phyloP scores from a whole-genome alignment of 23 red algal genomes.

The Porphyridium purpureum region DNA sequence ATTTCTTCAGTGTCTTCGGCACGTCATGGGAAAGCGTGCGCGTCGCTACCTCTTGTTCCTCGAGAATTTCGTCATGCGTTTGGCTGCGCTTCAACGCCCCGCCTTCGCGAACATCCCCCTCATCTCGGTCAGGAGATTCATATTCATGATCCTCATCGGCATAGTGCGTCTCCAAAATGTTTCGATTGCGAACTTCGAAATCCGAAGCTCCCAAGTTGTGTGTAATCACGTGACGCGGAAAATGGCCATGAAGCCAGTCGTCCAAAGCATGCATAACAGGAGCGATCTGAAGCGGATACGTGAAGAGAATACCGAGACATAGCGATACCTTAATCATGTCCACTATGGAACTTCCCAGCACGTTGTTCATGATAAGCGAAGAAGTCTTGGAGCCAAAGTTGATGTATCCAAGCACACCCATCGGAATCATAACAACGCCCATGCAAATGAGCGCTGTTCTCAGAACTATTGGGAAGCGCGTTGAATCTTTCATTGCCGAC shows the following conservation, averaged over 20 bases:
- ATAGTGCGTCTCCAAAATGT: background rate
- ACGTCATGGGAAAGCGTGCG: too few species aligned
- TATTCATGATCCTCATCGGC: background rate
- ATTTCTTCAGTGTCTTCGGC: too few species aligned
- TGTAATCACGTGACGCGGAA: background rate
- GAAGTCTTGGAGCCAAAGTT: slow-evolving; percentile 75
- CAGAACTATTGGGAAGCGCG: slow-evolving; percentile 43
- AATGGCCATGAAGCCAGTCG: slow-evolving; percentile 9
- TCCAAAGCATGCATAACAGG: slow-evolving; percentile 80
- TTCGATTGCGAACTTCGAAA: too few species aligned
- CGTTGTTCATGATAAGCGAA: slow-evolving; percentile 79
- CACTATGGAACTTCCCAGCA: slow-evolving; percentile 38
- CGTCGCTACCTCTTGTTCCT: too few species aligned
- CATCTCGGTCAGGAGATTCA: too few species aligned
- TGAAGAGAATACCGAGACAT: slow-evolving; percentile 79
- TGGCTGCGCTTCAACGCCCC: too few species aligned
- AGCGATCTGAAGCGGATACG: slow-evolving; percentile 90
- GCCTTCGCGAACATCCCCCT: too few species aligned
- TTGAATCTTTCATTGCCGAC: slow-evolving; percentile 41
- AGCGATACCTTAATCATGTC: slow-evolving; percentile 51
- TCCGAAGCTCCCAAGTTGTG: background rate
- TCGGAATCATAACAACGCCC: slow-evolving; percentile 32
- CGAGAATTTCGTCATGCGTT: too few species aligned
- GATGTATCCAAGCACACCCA: slow-evolving; percentile 77
- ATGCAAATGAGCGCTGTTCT: slow-evolving; percentile 34